phyloP scores from a whole-genome alignment of 768 basidiomycete genomes.

The Naganishia kalamii region DNA sequence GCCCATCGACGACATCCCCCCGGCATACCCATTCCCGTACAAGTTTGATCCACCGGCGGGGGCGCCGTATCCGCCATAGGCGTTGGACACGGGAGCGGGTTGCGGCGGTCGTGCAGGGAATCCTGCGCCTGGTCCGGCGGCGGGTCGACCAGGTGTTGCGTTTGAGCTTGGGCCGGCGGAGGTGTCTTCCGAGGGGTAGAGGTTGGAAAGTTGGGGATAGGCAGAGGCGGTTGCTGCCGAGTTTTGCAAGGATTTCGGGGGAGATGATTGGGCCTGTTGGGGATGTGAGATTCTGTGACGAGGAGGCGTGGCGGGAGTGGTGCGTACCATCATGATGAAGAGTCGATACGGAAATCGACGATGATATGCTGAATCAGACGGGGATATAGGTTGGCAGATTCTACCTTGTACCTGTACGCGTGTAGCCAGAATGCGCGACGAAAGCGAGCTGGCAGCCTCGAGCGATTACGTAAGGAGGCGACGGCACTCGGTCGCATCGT shows the following conservation, averaged over 20 bases:
- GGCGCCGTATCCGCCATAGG: slow-evolving; percentile 19
- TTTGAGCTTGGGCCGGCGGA: slow-evolving; percentile 1
- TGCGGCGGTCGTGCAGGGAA: slow-evolving; percentile 42
- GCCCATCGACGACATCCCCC: slow-evolving; percentile 24
- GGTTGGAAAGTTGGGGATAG: slow-evolving; percentile 26
- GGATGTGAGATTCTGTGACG: not conserved
- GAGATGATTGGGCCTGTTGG: slow-evolving; percentile 16
- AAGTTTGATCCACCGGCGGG: not conserved
- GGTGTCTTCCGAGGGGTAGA: slow-evolving; percentile 24
- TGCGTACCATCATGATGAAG: not conserved
- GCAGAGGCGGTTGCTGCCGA: slow-evolving; percentile 10
- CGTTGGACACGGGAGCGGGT: slow-evolving; percentile 27
- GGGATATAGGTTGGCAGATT: too few species aligned
- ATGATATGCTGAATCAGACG: too few species aligned
- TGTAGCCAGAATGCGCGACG: too few species aligned
- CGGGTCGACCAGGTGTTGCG: slow-evolving; percentile 22
- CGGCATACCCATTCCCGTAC: slow-evolving; percentile 22
- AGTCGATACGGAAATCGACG: too few species aligned
- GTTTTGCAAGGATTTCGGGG: slow-evolving; percentile 1
- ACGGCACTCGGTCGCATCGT: too few species aligned
- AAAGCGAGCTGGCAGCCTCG: too few species aligned
- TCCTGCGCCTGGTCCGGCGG: slow-evolving; percentile 41
- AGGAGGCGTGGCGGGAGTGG: too few species aligned
- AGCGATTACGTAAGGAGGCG: too few species aligned
- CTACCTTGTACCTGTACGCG: too few species aligned